Base-by-base conservation (phyloP, 2,329 filamentous ascomycete genomes). In the Elsinoe arachidis region DNA sequence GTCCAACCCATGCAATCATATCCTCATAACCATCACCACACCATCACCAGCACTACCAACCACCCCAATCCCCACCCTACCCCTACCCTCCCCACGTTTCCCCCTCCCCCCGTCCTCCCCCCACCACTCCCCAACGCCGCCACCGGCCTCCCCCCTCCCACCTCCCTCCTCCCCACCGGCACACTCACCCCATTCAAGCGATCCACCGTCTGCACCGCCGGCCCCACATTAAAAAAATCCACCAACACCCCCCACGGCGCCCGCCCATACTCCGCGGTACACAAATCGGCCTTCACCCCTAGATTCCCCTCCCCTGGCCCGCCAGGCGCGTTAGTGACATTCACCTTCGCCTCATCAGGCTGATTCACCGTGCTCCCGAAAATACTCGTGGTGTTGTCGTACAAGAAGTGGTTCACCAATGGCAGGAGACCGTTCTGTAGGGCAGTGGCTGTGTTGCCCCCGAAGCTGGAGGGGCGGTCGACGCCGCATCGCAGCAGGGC, bases 351-450 rank as follows among this genome's bases (percentile, higher is more conserved):
- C n/a, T 79, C 74, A 62, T 86, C 80, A 1, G 86, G 86, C 39
- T 82, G 74, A 61, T 80, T 72, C 64, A 88, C 67, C 49, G 67
- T 80, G 12, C 21, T 52, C 59, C 75, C 76, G 3, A 78, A 70
- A 15, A 76, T 69, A n/a, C 74, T 68, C 19, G 83, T 67, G 4
- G 67, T 71, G 58, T 77, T 73, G 19, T 53, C 38, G 74, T 91
- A 84, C 55, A 86, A 78, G 75, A 93, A 92, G 73, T 93, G 88
- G 76, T 93, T 93, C 74, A 88, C 78, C 9, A 93, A 75, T 23
- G 87, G 82, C 68, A 93, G 78, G 64, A 82, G 78, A 63, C 80
- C 80, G 1, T 77, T 76, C 0, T 74, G 66, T 23, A 87, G 66
- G 1, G 85, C 87, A 1, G 68, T 61, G 3, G 68, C 60, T 1